Evolutionary conservation across 306 rosid species (phyloP), one percentile per base, ranked within the genome.

Genomic region (Medicago lupulina): DNA sequence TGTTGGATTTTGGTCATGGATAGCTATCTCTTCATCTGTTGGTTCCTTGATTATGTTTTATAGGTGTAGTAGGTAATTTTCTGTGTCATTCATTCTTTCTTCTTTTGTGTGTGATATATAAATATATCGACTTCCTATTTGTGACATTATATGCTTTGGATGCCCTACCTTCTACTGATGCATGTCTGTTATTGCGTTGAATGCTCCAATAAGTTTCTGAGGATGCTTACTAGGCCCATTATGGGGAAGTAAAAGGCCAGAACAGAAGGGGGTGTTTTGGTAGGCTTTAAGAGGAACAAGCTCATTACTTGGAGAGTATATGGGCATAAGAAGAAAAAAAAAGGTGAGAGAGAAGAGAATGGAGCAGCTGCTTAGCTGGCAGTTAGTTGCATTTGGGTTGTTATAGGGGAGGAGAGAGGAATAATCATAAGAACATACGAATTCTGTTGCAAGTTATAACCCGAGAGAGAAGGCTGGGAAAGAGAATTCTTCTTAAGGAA

Each of bases 1-100:
- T 81, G 85, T 84, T 78, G 97, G 97, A 71, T 87, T 95, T 61
- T 95, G 98, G 97, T 92, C 93, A 17, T 92, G 97, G 97, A 49
- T 77, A 46, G 88, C 91, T 65, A 80, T 95, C 82, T 89, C 93
- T 74, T 36, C 88, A 36, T 78, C 90, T 17, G 78, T 70, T 74
- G 87, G 81, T 80, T 21, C 97, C 12, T 70, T 95, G 82, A 25
- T 90, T 76, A 89, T 90, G 97, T 79, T 95, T 76, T 90, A 92
- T 84, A 89, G 82, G 86, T 92, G 98, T 75, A 89, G 96, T 71
- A 89, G 98, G 98, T 95, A 90, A 82, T 73, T 66, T 81, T 59
- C 31, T 73, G 23, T 21, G 64, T 54, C 34, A 55, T 63, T 17
- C 66, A 41, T 76, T 60, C 67, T 47, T 84, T 69, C 53, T 69